phyloP scores from a whole-genome alignment of 108 stramenopile genomes.

The Cyclotella distinguenda region DNA sequence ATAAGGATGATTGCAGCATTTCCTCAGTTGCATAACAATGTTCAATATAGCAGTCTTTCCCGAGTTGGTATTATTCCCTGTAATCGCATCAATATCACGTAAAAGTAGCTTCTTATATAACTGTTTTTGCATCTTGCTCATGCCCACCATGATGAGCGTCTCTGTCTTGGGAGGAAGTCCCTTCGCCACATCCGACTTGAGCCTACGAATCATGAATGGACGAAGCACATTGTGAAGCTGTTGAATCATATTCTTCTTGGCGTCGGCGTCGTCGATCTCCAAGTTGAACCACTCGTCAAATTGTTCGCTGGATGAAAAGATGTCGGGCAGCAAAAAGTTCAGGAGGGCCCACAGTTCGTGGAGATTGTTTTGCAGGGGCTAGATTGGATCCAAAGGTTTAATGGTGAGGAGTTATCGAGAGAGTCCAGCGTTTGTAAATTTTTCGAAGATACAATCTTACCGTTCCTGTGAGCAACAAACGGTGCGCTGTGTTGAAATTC shows the following conservation, averaged over 20 bases:
- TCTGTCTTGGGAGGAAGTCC: constrained; percentile 92
- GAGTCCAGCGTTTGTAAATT: no score
- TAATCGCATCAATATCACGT: constrained; percentile 83
- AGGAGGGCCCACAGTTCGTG: constrained; percentile 96
- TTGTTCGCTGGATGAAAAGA: constrained; percentile 86
- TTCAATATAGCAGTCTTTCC: constrained; percentile 86
- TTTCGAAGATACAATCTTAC: no score
- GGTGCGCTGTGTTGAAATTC: constrained; percentile 83
- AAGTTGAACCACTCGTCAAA: constrained; percentile 96
- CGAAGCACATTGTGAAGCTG: constrained; percentile 97
- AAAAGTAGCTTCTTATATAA: constrained; percentile 90
- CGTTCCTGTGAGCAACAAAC: constrained; percentile 98
- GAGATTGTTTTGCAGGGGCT: constrained; percentile 97
- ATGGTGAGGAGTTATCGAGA: no score
- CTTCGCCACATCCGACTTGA: constrained; percentile 92
- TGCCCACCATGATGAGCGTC: constrained; percentile 89
- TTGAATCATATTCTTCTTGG: constrained; percentile 93
- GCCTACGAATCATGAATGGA: constrained; percentile 97
- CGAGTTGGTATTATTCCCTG: constrained; percentile 66
- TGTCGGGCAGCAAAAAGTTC: constrained; percentile 90
- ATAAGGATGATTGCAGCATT: constrained; percentile 99
- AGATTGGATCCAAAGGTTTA: no score
- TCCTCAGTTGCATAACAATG: constrained; percentile 99
- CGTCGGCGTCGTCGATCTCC: constrained; percentile 82
- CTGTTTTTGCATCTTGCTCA: constrained; percentile 91